Base-by-base conservation (phyloP, 495 filamentous ascomycete genomes). In the Opeltia flavorubescens region DNA sequence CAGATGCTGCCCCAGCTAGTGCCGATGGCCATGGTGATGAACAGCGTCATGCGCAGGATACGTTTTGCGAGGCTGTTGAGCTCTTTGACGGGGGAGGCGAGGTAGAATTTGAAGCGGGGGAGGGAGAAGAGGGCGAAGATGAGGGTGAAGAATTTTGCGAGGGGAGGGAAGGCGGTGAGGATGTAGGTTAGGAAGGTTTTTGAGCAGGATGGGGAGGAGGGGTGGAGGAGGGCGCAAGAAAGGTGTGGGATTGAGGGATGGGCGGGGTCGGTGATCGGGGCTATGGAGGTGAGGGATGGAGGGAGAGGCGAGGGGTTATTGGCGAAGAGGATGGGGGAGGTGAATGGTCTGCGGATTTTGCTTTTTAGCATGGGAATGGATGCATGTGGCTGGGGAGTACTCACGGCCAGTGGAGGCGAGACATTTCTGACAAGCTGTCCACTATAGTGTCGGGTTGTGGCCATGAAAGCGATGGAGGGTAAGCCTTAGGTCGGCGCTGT, bases 221-320 rank as follows among this genome's bases (percentile, higher is more conserved):
- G 89, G 61, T 98, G 91, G n/a, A 95, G 76, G 17, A 89, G 70
- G 2, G 91, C 91, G 64, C 91, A 98, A 44, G 85, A 86, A 26
- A 95, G 75, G 36, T 72, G 78, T 2, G 72, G 75, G 58, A 93
- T 89, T 23, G 81, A 73, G 6, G 89, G 89, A 57, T 95, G 89
- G 1, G 89, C 89, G 26, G 81, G 75, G 1, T 83, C 76, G 27
- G 85, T 83, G 24, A 95, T 76, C 9, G 89, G 87, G 1, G 82
- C 71, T 49, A 95, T 80, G 15, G 76, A 62, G 26, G 66, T 48
- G 24, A 95, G 75, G 11, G 75, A 60, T 23, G 72, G 48, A 0
- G 88, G 83, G 11, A 93, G 73, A 15, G 77, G 72, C 33, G 71
- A 67, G 11, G 72, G 69, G 44, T 74, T 71, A 44, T 65, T 62